Evolutionary conservation across 2,329 filamentous ascomycete species (phyloP), one percentile per base, ranked within the genome.

Genomic region (Scleromitrula shiraiana): DNA sequence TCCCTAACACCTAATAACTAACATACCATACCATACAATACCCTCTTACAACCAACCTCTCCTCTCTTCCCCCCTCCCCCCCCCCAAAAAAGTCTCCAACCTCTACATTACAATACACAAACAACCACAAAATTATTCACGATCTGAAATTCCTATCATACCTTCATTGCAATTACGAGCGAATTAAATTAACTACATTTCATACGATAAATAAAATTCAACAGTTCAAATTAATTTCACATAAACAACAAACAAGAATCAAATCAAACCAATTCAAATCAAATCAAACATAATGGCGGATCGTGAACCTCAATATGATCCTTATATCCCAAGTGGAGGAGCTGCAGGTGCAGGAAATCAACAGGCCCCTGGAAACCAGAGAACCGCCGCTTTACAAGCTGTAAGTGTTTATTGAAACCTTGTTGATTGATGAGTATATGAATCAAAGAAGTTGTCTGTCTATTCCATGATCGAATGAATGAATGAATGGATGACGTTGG

Each of bases 371-470:
- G 60, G 62, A 59, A 83, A 83, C 65, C 74, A 78, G 62, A 77
- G 80, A 68, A 85, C 81, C 49, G 77, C 78, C 51, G 85, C 84
- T 56, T 77, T 95, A 59, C 88, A 95, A 78, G 84, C 83, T 70
- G 88, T 95, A 84, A 75, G 87, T n/a, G n/a, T n/a, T 53, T 50
- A 56, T 36, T 30, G 37, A 15, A 23, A 30, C 50, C 51, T 44
- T 52, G n/a, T n/a, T n/a, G n/a, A n/a, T 51, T 32, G 53, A 42
- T n/a, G 45, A 19, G 27, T 27, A 14, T n/a, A n/a, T n/a, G n/a
- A n/a, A n/a, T n/a, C n/a, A n/a, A 15, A 41, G 17, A 15, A 35
- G 22, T 35, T 42, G 29, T 42, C 52, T 36, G 29, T 53, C 44
- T 46, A 50, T 49, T n/a, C n/a, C n/a, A n/a, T n/a, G n/a, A n/a